Conservation (phyloP, 371 early-diverging fungal species). For the Syncephalastrum monosporum region DNA sequence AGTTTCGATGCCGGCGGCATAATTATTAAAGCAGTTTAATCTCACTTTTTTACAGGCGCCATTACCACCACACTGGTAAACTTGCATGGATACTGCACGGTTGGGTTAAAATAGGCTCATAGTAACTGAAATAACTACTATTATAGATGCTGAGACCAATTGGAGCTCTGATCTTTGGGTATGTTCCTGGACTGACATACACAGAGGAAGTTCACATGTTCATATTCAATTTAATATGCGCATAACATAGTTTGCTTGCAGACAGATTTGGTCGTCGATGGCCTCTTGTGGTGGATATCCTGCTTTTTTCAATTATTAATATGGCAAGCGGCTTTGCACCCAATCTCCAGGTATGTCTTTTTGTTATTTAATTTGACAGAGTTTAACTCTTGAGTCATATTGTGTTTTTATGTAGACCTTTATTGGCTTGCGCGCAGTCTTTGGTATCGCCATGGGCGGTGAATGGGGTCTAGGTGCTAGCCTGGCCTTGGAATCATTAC, state of each 20-base stretch:
- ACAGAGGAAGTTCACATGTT: not conserved
- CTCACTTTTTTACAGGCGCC: conserved; percentile 27
- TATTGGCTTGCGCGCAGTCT: conserved; percentile 57
- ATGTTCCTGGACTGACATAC: not conserved
- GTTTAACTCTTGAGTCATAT: conserved; percentile 18
- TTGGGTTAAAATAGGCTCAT: not conserved
- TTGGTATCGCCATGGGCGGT: conserved; percentile 75
- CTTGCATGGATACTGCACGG: not conserved
- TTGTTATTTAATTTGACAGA: conserved; percentile 57
- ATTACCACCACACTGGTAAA: conserved; percentile 44
- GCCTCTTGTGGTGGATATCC: conserved; percentile 68
- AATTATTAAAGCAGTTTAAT: conserved; percentile 1
- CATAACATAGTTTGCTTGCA: conserved; percentile 39
- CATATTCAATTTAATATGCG: not conserved
- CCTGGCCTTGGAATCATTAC: conserved; percentile 70
- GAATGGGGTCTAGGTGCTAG: conserved; percentile 79
- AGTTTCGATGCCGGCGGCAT: conserved; percentile 2
- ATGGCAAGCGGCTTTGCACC: conserved; percentile 68
- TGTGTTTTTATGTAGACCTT: conserved; percentile 12
- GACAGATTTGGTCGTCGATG: conserved; percentile 69
- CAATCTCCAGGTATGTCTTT: conserved; percentile 37
- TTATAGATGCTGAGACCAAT: conserved; percentile 65
- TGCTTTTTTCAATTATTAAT: conserved; percentile 63
- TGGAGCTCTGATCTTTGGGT: conserved; percentile 74
- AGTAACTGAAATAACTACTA: not conserved